Conservation (phyloP, 1,284 basidiomycete genomes). For the Afroboletus lepidellus region DNA sequence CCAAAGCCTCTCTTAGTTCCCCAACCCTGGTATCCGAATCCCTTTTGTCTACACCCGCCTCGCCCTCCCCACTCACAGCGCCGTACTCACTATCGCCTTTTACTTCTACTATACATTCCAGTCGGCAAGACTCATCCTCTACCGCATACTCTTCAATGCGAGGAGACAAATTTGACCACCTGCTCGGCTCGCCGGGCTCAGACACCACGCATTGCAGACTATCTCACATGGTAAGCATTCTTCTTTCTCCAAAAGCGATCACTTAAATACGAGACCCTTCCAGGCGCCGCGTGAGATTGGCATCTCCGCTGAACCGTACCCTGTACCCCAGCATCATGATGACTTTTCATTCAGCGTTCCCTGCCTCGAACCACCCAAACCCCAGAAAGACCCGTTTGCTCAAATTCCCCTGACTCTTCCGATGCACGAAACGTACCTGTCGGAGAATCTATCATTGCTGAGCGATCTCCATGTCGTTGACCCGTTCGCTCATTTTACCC, state of each 20-base stretch:
- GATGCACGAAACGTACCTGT: background rate
- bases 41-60: background rate
- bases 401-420: background rate
- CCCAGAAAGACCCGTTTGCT: slow-evolving; percentile 3
- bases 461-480: background rate
- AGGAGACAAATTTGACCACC: background rate
- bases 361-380: slow-evolving; percentile 3
- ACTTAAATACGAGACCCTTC: background rate
- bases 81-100: slow-evolving; percentile 10
- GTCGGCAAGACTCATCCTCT: background rate
- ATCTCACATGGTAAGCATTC: slow-evolving; percentile 16
- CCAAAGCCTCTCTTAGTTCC: slow-evolving; percentile 2
- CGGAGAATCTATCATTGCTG: background rate
- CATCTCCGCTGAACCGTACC: background rate
- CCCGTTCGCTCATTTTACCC: slow-evolving; percentile 1
- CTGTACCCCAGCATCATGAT: background rate
- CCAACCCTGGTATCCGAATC: background rate
- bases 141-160: background rate
- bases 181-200: background rate
- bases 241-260: background rate
- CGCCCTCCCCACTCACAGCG: slow-evolving; percentile 15
- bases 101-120: background rate
- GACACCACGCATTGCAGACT: slow-evolving; percentile 1
- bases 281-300: slow-evolving; percentile 12
- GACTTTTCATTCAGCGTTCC: background rate